Evolutionary conservation across 2,329 filamentous ascomycete species (phyloP).

Genomic region (Phaeosphaeria sp.): DNA sequence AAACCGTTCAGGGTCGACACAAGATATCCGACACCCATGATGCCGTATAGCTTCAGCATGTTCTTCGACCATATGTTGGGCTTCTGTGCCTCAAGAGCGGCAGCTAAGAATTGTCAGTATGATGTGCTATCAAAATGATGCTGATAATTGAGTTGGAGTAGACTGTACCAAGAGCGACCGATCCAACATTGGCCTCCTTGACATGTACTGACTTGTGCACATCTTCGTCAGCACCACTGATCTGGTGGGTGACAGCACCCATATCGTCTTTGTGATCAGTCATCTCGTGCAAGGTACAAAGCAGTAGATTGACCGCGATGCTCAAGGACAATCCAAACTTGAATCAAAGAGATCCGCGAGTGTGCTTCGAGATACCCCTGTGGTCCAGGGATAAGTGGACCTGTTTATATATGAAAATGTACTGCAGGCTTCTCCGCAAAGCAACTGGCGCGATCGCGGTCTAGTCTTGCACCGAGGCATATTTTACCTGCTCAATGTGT

Average conservation of each 20-base stretch:
- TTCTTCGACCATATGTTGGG: constrained; percentile 36
- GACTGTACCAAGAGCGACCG: constrained; percentile 36
- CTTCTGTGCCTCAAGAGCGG: constrained; percentile 42
- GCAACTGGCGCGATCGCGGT: constrained; percentile 6
- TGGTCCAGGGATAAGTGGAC: constrained; percentile 12
- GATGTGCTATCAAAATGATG: neutral
- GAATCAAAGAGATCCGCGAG: neutral
- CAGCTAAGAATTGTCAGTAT: constrained; percentile 26
- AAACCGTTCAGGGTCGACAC: constrained; percentile 46
- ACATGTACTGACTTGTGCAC: constrained; percentile 26
- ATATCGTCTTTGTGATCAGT: constrained; percentile 27
- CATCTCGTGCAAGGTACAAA: constrained; percentile 11
- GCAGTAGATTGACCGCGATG: neutral
- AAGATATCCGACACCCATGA: constrained; percentile 45
- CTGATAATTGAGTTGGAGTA: neutral
- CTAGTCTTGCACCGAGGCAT: constrained; percentile 24
- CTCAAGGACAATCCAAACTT: neutral
- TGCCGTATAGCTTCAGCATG: constrained; percentile 43
- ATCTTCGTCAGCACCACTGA: constrained; percentile 31
- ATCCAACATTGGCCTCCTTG: constrained; percentile 38
- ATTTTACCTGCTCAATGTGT: constrained; percentile 13
- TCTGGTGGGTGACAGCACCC: constrained; percentile 30
- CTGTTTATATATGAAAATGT: constrained; percentile 26
- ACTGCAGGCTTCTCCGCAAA: constrained; percentile 34
- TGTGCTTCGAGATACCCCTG: neutral